Conservation (phyloP, 1,284 basidiomycete genomes). For the Ceratobasidium sp. region DNA sequence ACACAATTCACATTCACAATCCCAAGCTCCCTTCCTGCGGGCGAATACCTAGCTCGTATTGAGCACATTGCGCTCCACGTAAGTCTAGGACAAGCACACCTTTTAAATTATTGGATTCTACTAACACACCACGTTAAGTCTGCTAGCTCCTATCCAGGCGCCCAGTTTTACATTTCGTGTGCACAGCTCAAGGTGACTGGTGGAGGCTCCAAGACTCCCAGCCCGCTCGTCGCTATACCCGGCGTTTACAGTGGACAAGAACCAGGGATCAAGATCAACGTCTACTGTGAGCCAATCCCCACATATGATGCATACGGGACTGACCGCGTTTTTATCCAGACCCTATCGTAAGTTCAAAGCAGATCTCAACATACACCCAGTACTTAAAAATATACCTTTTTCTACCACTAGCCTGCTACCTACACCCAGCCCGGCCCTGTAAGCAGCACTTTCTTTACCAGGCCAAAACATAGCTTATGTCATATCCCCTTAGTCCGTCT, state of each 20-base stretch:
- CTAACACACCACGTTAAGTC: neutral
- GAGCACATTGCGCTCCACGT: conserved; percentile 43
- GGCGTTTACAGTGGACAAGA: conserved; percentile 42
- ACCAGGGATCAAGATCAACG: conserved; percentile 51
- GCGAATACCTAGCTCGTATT: conserved; percentile 42
- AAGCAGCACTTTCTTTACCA: neutral
- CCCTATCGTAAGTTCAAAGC: conserved; percentile 21
- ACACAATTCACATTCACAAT: conserved; percentile 55
- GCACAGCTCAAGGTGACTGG: conserved; percentile 48
- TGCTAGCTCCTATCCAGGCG: neutral
- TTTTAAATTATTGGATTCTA: conserved; percentile 43
- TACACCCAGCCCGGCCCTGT: conserved; percentile 36
- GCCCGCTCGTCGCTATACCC: conserved; percentile 37
- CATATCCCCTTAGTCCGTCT: conserved; percentile 10
- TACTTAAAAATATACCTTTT: neutral
- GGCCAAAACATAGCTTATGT: neutral
- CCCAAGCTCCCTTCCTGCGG: conserved; percentile 47
- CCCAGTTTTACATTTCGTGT: conserved; percentile 43
- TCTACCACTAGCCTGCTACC: conserved; percentile 9
- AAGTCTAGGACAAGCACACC: neutral
- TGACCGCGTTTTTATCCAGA: neutral
- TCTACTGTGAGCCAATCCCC: conserved; percentile 31
- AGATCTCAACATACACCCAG: neutral
- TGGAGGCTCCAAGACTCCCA: conserved; percentile 40
- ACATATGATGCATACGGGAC: neutral